phyloP scores from a whole-genome alignment of 2,329 filamentous ascomycete genomes.

The Rhytidhysteron rufulum region DNA sequence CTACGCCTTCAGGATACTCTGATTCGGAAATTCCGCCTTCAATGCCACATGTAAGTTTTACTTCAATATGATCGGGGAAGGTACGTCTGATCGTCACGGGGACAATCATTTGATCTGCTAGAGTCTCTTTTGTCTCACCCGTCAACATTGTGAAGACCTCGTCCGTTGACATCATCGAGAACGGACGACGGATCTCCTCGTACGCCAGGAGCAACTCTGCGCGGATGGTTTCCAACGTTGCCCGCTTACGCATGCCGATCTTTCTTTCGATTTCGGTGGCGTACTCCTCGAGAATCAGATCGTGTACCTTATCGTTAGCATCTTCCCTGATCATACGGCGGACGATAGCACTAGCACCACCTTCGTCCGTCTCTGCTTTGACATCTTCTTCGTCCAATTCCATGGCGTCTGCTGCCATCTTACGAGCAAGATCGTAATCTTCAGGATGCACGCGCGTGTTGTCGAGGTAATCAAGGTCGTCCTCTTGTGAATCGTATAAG shows the following conservation, averaged over 20 bases:
- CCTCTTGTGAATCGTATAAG: constrained; percentile 77
- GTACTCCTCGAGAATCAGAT: constrained; percentile 93
- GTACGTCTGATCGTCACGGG: constrained; percentile 84
- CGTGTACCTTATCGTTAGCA: constrained; percentile 90
- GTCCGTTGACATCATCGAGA: constrained; percentile 64
- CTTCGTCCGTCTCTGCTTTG: constrained; percentile 87
- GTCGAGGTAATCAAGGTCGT: constrained; percentile 85
- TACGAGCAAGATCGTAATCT: constrained; percentile 95
- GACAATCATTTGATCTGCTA: constrained; percentile 88
- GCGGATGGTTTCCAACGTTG: constrained; percentile 92
- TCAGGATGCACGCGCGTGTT: constrained; percentile 97
- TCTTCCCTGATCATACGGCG: constrained; percentile 94
- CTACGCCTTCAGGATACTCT: constrained; percentile 71
- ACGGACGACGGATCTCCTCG: constrained; percentile 85
- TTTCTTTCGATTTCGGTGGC: constrained; percentile 91
- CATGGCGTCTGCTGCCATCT: constrained; percentile 96
- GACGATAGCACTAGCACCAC: constrained; percentile 84
- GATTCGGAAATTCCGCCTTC: constrained; percentile 82
- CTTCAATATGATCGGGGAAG: constrained; percentile 89
- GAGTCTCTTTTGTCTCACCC: constrained; percentile 79
- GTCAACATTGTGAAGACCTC: constrained; percentile 97
- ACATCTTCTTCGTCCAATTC: constrained; percentile 98
- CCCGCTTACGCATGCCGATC: constrained; percentile 90
- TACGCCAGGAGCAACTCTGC: constrained; percentile 90
- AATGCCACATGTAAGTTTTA: constrained; percentile 88